phyloP scores from a whole-genome alignment of 2,329 filamentous ascomycete species.

The Monosporascus sp. region DNA sequence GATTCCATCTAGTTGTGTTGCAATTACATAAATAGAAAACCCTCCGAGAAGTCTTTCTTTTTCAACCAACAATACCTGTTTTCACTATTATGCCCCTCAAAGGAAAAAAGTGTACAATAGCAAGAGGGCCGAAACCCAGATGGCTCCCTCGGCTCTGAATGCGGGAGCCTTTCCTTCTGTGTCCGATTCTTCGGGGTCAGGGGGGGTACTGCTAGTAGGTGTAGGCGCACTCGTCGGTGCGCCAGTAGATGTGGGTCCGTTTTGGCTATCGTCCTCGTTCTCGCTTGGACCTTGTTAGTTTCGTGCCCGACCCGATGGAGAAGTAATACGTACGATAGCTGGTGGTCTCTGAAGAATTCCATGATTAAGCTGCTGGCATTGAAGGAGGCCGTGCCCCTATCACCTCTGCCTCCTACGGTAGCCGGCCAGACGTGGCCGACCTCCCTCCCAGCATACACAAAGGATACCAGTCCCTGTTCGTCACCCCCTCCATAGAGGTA shows the following conservation, averaged over 20 bases:
- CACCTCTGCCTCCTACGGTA: neutral
- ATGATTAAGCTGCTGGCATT: slow-evolving; percentile 2
- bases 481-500: neutral
- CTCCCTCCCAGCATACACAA: slow-evolving; percentile 1
- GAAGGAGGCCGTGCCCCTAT: neutral
- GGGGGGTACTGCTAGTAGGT: neutral
- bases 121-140: neutral
- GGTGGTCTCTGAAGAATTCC: slow-evolving; percentile 1
- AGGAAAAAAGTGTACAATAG: neutral
- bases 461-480: neutral
- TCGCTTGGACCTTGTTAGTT: neutral
- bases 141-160: neutral
- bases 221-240: neutral
- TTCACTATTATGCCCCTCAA: neutral
- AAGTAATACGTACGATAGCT: neutral
- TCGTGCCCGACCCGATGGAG: neutral
- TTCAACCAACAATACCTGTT: neutral
- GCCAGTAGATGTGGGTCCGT: too few species aligned
- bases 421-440: slow-evolving; percentile 3
- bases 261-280: neutral
- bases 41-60: neutral
- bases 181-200: neutral
- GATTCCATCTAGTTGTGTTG: neutral
- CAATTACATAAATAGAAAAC: neutral
- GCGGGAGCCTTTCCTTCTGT: neutral